Percentiles rank a stretch among this genome's conserved stretches.
Evolutionary conservation across 345 rosid species (phyloP).

Genomic region (Tarenaya hassleriana): DNA sequence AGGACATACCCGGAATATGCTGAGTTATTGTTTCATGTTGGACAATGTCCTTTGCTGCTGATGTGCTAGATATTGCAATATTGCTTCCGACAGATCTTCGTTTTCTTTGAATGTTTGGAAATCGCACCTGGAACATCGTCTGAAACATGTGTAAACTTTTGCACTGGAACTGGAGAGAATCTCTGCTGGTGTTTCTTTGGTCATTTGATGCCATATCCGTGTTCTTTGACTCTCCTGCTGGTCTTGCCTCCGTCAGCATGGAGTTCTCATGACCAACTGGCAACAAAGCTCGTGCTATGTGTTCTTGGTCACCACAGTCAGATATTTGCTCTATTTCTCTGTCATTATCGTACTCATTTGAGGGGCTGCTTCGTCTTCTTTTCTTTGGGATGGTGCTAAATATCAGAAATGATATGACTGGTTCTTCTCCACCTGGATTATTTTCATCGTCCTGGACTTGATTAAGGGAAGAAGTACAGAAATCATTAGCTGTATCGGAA

Average conservation of each 20-base stretch:
- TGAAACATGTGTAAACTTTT: constrained; percentile 34
- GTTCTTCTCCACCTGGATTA: neutral
- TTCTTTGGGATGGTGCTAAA: constrained; percentile 6
- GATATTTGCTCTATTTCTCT: neutral
- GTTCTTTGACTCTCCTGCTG: constrained; percentile 26
- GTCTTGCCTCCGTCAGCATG: neutral
- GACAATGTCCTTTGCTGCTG: constrained; percentile 16
- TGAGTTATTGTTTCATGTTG: constrained; percentile 7
- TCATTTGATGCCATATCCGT: constrained; percentile 8
- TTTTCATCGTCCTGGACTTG: neutral
- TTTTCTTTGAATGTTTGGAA: constrained; percentile 36
- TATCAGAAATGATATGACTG: neutral
- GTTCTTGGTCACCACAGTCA: neutral
- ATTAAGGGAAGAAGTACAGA: too few species aligned
- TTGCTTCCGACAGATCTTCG: constrained; percentile 43
- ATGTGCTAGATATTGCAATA: constrained; percentile 21
- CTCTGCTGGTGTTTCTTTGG: constrained; percentile 27
- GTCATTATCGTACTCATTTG: neutral
- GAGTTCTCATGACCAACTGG: neutral
- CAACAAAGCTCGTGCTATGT: neutral
- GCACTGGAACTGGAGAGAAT: constrained; percentile 32
- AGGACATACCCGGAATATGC: neutral
- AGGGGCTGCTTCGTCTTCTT: neutral
- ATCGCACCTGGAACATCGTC: constrained; percentile 8
- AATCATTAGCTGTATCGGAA: too few species aligned